Evolutionary conservation across 306 rosid genomes (phyloP), one percentile per base, ranked within the genome.

Genomic region (Cicer chorassanicum): DNA sequence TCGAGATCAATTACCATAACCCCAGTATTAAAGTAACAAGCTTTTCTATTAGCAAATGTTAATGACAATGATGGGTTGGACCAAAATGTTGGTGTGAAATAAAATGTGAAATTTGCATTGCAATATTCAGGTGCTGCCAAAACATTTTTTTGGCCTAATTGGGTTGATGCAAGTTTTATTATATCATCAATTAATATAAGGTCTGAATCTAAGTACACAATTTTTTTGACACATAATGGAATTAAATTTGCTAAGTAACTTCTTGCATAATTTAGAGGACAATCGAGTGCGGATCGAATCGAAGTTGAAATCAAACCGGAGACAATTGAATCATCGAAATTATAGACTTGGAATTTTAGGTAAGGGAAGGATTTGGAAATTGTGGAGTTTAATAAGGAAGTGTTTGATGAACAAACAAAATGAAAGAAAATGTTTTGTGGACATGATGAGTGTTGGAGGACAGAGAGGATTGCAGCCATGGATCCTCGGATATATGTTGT

Each of bases 81-180:
- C 99, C 99, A 95, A 34, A 95, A 90, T 0, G 96, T 41, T 0
- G 82, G 84, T 0, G 98, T 95, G 68, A 95, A 95, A 42, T 95
- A 95, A 0, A 87, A 43, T 0, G 96, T 92, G 89, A 95, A 92
- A 57, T 95, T 95, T 6, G 99, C 99, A 75, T 92, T 95, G 86
- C 99, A 95, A 60, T 95, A 90, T 14, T 95, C 97, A 0, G 99
- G 99, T 0, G 99, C 99, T 6, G 99, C 99, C 2, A 95, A 76
- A 1, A 92, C 88, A 13, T 39, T 12, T 3, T 3, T 70, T 65
- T 0, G 82, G 79, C 6, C 1, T 43, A 95, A 79, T 0, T 85
- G 79, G 0, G 89, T 95, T 36, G 84, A 85, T 2, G 97, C 86
- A 13, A 95, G 96, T n/a, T 87, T 95, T 0, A 87, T 81, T 2